A percentile compares a stretch with the other conserved stretches of the same genome.
These are phyloP conservation scores for Xylaria longipes DNA, from an alignment of 495 filamentous ascomycete genomes.

Conservation along the genomic window DNA sequence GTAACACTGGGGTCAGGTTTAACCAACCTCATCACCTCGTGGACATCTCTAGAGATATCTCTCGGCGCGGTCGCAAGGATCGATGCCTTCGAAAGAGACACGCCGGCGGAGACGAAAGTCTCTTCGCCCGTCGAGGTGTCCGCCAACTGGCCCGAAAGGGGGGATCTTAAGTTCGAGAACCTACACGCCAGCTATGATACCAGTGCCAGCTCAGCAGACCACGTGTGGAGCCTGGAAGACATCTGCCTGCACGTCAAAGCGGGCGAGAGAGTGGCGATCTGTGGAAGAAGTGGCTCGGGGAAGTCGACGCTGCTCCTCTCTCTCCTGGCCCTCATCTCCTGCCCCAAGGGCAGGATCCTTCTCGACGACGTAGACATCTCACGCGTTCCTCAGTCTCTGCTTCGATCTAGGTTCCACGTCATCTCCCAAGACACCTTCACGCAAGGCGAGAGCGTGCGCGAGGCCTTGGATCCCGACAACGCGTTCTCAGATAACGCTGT, in stretches of 20 bases:
- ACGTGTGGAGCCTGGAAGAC: constrained; percentile 34
- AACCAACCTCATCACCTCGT: constrained; percentile 49
- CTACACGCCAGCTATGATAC: constrained; percentile 36
- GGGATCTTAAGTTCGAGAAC: constrained; percentile 40
- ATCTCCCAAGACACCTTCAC: constrained; percentile 51
- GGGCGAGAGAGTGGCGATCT: constrained; percentile 46
- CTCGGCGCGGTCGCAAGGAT: constrained; percentile 59
- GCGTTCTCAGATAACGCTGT: constrained; percentile 21
- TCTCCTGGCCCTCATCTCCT: constrained; percentile 45
- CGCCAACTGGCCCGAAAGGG: constrained; percentile 44
- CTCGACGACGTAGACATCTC: constrained; percentile 46
- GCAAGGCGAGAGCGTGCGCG: constrained; percentile 19
- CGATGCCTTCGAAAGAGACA: constrained; percentile 45
- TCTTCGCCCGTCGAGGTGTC: constrained; percentile 27
- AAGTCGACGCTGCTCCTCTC: constrained; percentile 47
- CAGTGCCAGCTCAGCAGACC: constrained; percentile 3
- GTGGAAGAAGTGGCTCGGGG: constrained; percentile 47
- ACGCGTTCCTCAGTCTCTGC: constrained; percentile 31
- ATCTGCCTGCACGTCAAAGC: constrained; percentile 41
- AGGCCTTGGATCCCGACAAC: neutral
- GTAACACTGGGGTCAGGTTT: constrained; percentile 32
- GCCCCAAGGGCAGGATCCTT: constrained; percentile 37
- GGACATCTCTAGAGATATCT: constrained; percentile 58
- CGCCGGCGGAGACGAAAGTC: constrained; percentile 40
- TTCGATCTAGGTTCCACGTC: constrained; percentile 47